Percentiles rank a stretch among this genome's conserved stretches.
These are phyloP conservation scores for Quercus phellos DNA, from an alignment of 331 rosid genomes.

Conservation along the genomic window DNA sequence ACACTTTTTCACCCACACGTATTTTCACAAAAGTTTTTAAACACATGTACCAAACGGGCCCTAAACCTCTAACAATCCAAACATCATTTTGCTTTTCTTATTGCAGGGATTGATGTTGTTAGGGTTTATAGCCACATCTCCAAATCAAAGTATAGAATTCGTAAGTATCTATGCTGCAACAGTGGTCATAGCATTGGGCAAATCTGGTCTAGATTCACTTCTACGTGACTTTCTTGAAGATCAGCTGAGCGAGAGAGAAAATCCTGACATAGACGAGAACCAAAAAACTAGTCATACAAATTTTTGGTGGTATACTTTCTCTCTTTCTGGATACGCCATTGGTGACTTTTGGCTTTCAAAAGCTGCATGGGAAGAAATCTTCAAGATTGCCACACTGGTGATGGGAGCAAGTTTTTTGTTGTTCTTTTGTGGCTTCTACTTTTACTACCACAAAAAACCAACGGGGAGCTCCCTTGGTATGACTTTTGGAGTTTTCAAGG, in stretches of 20 bases:
- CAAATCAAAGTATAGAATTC: too few relatives aligned
- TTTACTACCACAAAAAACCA: neutral
- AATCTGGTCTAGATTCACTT: neutral
- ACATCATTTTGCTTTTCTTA: too few relatives aligned
- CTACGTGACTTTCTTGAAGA: neutral
- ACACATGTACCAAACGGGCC: too few relatives aligned
- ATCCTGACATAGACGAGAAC: neutral
- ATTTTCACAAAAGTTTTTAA: too few relatives aligned
- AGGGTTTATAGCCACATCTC: too few relatives aligned
- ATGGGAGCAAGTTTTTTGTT: neutral
- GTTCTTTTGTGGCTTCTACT: neutral
- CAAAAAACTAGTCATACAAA: neutral
- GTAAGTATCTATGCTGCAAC: neutral
- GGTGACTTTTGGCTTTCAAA: neutral
- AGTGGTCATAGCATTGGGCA: neutral
- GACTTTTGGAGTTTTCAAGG: neutral
- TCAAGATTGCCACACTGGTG: neutral
- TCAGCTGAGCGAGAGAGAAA: neutral
- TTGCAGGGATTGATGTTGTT: neutral
- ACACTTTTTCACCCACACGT: too few relatives aligned
- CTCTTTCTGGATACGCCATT: neutral
- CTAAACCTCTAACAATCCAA: too few relatives aligned
- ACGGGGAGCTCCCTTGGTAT: neutral
- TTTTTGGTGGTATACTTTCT: constrained; percentile 5
- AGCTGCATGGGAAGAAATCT: neutral